Percentiles rank a stretch among this genome's conserved stretches.
Conservation (phyloP, 768 basidiomycete species). For the Boletus edulis region DNA sequence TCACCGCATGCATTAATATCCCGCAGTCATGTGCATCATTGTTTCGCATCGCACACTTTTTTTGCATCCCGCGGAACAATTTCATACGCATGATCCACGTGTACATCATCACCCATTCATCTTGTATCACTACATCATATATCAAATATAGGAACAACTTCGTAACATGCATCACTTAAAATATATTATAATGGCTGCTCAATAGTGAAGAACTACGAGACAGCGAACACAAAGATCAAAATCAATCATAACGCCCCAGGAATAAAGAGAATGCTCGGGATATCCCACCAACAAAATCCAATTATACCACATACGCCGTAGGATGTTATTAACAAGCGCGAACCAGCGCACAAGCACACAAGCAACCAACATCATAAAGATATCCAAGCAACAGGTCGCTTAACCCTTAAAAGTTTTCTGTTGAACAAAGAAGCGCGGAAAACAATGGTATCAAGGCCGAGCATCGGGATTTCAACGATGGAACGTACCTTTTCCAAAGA, state of each 20-base stretch:
- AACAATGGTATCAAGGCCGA: slow-evolving; percentile 3
- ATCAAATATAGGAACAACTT: not conserved
- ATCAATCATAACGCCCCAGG: not conserved
- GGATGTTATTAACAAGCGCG: not conserved
- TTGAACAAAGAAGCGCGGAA: not conserved
- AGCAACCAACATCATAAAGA: not conserved
- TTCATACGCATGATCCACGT: not conserved
- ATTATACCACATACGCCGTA: not conserved
- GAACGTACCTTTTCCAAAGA: slow-evolving; percentile 80
- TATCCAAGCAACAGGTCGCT: not conserved
- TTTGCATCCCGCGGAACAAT: not conserved
- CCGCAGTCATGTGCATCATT: not conserved
- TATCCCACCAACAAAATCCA: not conserved
- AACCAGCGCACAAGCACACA: slow-evolving; percentile 1
- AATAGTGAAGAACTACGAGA: no score
- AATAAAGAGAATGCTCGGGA: no score
- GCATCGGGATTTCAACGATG: not conserved
- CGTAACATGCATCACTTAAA: slow-evolving; percentile 4
- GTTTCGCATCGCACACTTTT: not conserved
- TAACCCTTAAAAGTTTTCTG: slow-evolving; percentile 22
- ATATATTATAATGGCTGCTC: no score
- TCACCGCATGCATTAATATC: not conserved
- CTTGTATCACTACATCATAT: no score
- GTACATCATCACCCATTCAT: not conserved
- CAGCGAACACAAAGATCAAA: no score